Evolutionary conservation across 768 basidiomycete species (phyloP).

Genomic region (Mycena haematopus): DNA sequence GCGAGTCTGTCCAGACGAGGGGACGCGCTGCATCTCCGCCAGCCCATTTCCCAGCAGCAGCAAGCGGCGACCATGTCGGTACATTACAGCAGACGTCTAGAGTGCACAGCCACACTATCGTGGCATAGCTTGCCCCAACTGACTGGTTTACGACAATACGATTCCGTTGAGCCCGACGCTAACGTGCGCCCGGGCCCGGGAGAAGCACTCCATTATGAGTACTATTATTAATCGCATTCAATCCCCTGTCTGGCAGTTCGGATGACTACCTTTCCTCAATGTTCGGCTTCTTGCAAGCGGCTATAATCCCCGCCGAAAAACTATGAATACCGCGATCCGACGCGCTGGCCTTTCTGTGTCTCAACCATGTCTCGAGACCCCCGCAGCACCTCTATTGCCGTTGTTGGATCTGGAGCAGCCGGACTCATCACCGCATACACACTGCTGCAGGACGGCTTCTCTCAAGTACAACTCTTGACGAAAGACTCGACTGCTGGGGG

Average conservation of each 20-base stretch:
- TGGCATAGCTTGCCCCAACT: too few relatives aligned
- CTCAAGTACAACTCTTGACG: slow-evolving; percentile 58
- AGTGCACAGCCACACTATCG: slow-evolving; percentile 20
- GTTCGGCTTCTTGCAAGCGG: too few relatives aligned
- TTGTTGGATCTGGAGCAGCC: slow-evolving; percentile 66
- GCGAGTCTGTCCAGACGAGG: slow-evolving; percentile 13
- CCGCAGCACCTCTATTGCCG: slow-evolving; percentile 38
- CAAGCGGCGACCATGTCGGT: slow-evolving; percentile 8
- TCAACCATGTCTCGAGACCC: slow-evolving; percentile 13
- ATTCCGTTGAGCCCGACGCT: too few relatives aligned
- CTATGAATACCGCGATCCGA: too few relatives aligned
- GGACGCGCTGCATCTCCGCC: slow-evolving; percentile 3
- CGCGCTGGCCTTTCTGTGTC: background rate
- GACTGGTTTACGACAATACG: too few relatives aligned
- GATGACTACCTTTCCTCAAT: too few relatives aligned
- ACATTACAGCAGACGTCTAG: slow-evolving; percentile 2
- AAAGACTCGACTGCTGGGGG: slow-evolving; percentile 63
- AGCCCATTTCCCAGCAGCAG: slow-evolving; percentile 7
- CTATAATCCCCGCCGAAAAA: too few relatives aligned
- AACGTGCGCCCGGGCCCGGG: too few relatives aligned
- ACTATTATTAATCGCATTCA: too few relatives aligned
- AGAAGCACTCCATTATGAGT: too few relatives aligned
- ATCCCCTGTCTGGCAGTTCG: too few relatives aligned
- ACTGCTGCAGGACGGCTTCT: slow-evolving; percentile 63
- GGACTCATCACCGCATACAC: slow-evolving; percentile 66